Conservation (phyloP, 176 grass and related monocot species). For the Oryza australiensis region DNA sequence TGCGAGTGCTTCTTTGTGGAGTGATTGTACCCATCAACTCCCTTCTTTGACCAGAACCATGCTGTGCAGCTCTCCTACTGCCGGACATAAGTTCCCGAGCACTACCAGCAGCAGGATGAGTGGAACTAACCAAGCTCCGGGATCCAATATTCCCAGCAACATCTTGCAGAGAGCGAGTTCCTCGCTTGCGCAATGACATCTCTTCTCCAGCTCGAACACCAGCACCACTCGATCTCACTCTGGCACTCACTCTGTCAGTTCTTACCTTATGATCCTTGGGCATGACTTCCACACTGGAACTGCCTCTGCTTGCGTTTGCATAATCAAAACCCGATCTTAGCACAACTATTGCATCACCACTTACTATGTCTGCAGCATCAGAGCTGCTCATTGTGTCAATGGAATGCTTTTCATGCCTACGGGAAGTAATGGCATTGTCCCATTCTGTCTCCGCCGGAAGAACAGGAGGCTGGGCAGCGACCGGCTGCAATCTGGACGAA, state of each 20-base stretch:
- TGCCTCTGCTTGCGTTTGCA: conserved; percentile 24
- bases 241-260: neutral
- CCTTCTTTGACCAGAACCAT: conserved; percentile 23
- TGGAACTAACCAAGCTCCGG: neutral
- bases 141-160: neutral
- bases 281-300: neutral
- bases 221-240: conserved; percentile 32
- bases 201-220: conserved; percentile 22
- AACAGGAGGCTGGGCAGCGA: neutral
- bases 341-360: conserved; percentile 3
- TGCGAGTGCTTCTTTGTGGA: conserved; percentile 8
- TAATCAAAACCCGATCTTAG: conserved; percentile 29
- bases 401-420: conserved; percentile 8
- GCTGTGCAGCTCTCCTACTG: conserved; percentile 8
- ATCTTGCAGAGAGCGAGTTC: conserved; percentile 19
- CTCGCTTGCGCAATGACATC: conserved; percentile 53
- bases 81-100: neutral
- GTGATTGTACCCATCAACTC: conserved; percentile 11
- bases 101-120: neutral
- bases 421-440: neutral
- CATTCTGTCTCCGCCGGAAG: neutral
- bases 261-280: conserved; percentile 2
- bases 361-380: neutral
- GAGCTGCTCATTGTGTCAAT: neutral
- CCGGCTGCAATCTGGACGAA: neutral